Percentiles rank a stretch among this genome's conserved stretches.
These are phyloP conservation scores for Aphanoascus verrucosus DNA, from an alignment of 2,329 filamentous ascomycete species.

Conservation along the genomic window DNA sequence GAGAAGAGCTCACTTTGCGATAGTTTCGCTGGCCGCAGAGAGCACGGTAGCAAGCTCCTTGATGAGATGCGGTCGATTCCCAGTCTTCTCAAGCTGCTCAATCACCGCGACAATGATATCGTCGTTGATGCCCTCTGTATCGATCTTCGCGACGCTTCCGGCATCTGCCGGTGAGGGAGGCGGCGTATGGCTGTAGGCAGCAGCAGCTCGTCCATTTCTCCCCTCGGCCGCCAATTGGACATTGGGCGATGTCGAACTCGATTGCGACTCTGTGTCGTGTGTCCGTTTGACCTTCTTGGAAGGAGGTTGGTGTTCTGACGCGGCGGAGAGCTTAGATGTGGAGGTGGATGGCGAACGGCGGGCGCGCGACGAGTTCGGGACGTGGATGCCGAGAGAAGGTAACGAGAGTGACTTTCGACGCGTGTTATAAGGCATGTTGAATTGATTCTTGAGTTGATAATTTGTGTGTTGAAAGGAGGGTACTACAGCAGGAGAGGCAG, in stretches of 20 bases:
- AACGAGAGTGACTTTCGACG: slow-evolving; percentile 91
- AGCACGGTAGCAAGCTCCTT: slow-evolving; percentile 83
- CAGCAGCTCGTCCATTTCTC: slow-evolving; percentile 38
- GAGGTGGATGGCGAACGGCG: slow-evolving; percentile 51
- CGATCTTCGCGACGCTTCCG: slow-evolving; percentile 47
- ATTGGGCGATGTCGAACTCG: slow-evolving; percentile 19
- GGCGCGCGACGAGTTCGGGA: slow-evolving; percentile 50
- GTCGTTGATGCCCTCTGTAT: slow-evolving; percentile 78
- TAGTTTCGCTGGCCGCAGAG: slow-evolving; percentile 62
- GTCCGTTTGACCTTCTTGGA: slow-evolving; percentile 70
- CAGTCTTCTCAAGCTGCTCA: slow-evolving; percentile 74
- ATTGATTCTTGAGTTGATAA: slow-evolving; percentile 10
- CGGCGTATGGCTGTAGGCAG: slow-evolving; percentile 61
- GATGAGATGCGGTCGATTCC: slow-evolving; percentile 84
- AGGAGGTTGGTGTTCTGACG: slow-evolving; percentile 41
- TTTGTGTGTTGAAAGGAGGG: slow-evolving; percentile 18
- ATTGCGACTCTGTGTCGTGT: slow-evolving; percentile 43
- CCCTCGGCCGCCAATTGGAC: slow-evolving; percentile 17
- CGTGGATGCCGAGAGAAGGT: slow-evolving; percentile 81
- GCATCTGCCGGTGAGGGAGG: slow-evolving; percentile 57
- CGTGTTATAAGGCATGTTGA: slow-evolving; percentile 84
- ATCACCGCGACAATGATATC: slow-evolving; percentile 91
- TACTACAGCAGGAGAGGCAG: slow-evolving; percentile 21
- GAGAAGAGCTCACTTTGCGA: slow-evolving; percentile 66
- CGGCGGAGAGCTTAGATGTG: slow-evolving; percentile 54